These are phyloP conservation scores for Globisporangium parvum DNA, from an alignment of 352 stramenopile species.

Conservation along the genomic window DNA sequence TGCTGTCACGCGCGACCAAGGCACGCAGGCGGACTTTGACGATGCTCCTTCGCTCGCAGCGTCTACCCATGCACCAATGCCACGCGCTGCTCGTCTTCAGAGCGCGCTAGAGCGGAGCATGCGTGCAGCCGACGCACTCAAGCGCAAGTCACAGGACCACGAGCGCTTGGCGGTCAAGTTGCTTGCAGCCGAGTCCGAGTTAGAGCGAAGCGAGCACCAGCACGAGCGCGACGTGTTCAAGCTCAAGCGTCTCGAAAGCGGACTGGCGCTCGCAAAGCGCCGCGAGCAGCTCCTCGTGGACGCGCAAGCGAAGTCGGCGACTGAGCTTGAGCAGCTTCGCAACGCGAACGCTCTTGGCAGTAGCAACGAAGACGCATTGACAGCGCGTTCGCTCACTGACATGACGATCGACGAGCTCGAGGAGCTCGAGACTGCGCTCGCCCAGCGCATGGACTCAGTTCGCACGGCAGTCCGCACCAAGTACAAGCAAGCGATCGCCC, in stretches of 20 bases:
- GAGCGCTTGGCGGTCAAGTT: constrained; percentile 29
- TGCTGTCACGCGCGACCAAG: constrained; percentile 19
- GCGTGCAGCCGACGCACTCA: constrained; percentile 26
- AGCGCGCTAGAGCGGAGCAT: constrained; percentile 35
- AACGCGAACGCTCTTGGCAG: constrained; percentile 22
- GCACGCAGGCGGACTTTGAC: constrained; percentile 24
- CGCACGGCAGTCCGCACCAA: constrained; percentile 21
- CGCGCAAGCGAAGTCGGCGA: constrained; percentile 27
- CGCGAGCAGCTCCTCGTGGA: constrained; percentile 21
- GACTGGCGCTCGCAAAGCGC: constrained; percentile 28
- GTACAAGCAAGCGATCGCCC: constrained; percentile 21
- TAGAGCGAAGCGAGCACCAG: constrained; percentile 15
- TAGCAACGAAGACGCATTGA: constrained; percentile 6
- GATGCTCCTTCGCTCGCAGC: background rate
- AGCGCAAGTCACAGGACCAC: constrained; percentile 32
- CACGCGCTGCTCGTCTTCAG: constrained; percentile 14
- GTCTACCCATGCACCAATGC: background rate
- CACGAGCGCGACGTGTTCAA: constrained; percentile 18
- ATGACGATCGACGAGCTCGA: constrained; percentile 37
- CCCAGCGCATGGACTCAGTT: constrained; percentile 21
- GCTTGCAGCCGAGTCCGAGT: constrained; percentile 18
- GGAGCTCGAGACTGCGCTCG: constrained; percentile 28
- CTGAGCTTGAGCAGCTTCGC: constrained; percentile 16
- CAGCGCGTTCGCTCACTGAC: constrained; percentile 18
- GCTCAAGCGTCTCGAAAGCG: constrained; percentile 21